A percentile compares a stretch with the other conserved stretches of the same genome.
phyloP scores from a whole-genome alignment of 768 basidiomycete genomes.

The Collybia sordida region DNA sequence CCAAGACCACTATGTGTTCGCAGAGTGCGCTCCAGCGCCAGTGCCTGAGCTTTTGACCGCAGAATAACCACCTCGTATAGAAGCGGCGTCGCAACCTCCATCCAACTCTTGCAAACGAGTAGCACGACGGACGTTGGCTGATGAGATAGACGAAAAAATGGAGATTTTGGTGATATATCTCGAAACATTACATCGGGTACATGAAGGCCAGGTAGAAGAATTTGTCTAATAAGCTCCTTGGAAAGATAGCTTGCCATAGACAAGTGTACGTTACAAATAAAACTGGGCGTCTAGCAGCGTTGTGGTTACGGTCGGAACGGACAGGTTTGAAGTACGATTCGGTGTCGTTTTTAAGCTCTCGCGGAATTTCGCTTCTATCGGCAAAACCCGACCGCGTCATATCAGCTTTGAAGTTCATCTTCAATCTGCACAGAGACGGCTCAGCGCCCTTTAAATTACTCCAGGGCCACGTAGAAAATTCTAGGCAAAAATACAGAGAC shows the following conservation, averaged over 20 bases:
- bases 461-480: too few species aligned
- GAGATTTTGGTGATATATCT: not conserved
- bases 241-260: constrained; percentile 1
- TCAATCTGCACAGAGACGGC: too few species aligned
- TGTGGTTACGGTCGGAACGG: too few species aligned
- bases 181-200: constrained; percentile 7
- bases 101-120: constrained; percentile 17
- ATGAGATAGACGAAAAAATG: constrained; percentile 5
- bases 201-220: not conserved
- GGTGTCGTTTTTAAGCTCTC: too few species aligned
- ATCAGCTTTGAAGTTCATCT: too few species aligned
- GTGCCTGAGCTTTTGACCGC: constrained; percentile 17
- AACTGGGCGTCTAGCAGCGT: too few species aligned
- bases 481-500: too few species aligned
- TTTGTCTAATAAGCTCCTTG: constrained; percentile 7
- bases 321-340: too few species aligned
- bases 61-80: constrained; percentile 15
- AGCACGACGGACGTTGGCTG: constrained; percentile 12
- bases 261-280: too few species aligned
- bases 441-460: too few species aligned
- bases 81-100: constrained; percentile 14
- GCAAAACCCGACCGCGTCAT: too few species aligned
- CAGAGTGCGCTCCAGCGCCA: constrained; percentile 11
- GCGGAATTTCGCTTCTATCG: too few species aligned
- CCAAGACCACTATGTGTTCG: constrained; percentile 6